A percentile compares a stretch with the other conserved stretches of the same genome.
These are phyloP conservation scores for Phyllosticta paracitricarpa DNA, from an alignment of 2,329 filamentous ascomycete genomes.

Conservation along the genomic window DNA sequence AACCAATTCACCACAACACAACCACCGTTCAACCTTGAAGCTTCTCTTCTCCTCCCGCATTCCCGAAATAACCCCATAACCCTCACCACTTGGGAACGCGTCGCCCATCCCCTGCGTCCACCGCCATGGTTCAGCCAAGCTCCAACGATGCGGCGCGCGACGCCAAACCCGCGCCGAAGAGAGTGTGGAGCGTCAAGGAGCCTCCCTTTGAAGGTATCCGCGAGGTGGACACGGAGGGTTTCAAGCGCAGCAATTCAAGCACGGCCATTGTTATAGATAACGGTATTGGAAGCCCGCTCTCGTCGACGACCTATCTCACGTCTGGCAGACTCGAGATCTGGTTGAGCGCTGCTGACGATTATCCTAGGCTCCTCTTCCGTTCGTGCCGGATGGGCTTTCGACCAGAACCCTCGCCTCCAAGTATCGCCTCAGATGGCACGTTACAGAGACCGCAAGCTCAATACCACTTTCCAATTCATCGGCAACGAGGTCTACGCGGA, in stretches of 20 bases:
- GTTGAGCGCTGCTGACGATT: background rate
- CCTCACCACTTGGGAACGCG: background rate
- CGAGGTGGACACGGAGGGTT: conserved; percentile 55
- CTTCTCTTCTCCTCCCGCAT: background rate
- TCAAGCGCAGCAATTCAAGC: conserved; percentile 49
- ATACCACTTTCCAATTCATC: conserved; percentile 84
- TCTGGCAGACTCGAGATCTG: background rate
- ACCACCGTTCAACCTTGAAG: background rate
- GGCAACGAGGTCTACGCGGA: conserved; percentile 91
- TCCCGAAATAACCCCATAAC: background rate
- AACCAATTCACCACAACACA: background rate
- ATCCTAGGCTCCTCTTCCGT: conserved; percentile 69
- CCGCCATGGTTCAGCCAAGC: conserved; percentile 28
- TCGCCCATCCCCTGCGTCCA: background rate
- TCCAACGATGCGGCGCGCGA: conserved; percentile 34
- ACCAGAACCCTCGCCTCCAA: conserved; percentile 65
- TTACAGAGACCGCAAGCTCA: conserved; percentile 88
- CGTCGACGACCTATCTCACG: background rate
- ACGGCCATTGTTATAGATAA: conserved; percentile 96
- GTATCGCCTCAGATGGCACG: conserved; percentile 88
- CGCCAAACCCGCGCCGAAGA: conserved; percentile 43
- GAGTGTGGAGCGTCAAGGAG: conserved; percentile 45
- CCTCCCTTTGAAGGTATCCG: conserved; percentile 52
- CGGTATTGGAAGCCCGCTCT: conserved; percentile 46
- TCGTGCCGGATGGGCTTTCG: conserved; percentile 94